Evolutionary conservation across 768 basidiomycete species (phyloP), one percentile per base, ranked within the genome.

Genomic region (Dioszegia crocea): DNA sequence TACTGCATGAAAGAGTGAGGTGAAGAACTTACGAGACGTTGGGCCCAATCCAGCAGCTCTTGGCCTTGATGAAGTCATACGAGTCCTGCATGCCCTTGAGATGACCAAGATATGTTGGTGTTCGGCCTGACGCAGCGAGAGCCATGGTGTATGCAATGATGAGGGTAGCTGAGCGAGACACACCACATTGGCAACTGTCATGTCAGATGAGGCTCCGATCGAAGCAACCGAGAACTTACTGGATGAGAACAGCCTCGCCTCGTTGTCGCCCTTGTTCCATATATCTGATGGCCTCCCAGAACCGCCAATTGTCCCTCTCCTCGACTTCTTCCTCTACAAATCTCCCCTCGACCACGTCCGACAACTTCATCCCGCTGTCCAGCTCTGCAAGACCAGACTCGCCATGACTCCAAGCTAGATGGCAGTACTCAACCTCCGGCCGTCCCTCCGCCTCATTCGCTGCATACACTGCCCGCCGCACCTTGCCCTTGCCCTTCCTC

Each of bases 151-250:
- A 74, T 10, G 76, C 74, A 27, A 77, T 73, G 39, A 66, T 59
- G 21, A 77, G 47, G 0, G 76, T 76, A 12, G 76, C 74, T 2
- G 70, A 72, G 12, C 76, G 59, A 10, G 76, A 77, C 10, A 77
- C 68, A 31, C 76, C 76, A 46, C 73, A 74, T 65, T 77, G 76
- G 53, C 76, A 77, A 53, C 76, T 77, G 48, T 27, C 46, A 10
- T 21, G n/a, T 45, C 41, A 62, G 36, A 50, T 39, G 11, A 16
- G 17, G n/a, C 23, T 9, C 11, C 9, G 10, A 17, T 14, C 30
- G 23, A 24, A n/a, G 26, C 31, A 26, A 23, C 31, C n/a, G 16
- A 6, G 14, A 14, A 71, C 74, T 66, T 56, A 77, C 76, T 77
- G 76, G 26, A 77, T 74, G 46, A 77, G 48, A 4, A 77, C 68